A percentile compares a stretch with the other conserved stretches of the same genome.
Evolutionary conservation across 169 alveolate genomes (phyloP).

Genomic region (Cryptosporidium ubiquitum): DNA sequence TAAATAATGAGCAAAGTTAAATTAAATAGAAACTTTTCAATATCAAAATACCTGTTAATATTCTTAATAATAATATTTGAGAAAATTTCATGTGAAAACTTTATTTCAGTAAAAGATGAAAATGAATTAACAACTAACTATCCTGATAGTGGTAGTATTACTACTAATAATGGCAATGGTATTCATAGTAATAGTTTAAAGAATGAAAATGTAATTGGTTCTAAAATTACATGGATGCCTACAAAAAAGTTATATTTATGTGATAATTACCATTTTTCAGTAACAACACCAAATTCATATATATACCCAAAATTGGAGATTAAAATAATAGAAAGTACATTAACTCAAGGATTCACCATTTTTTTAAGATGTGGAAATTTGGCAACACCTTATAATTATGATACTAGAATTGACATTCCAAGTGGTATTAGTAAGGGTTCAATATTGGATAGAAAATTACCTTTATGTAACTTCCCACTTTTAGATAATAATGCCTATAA

Average conservation of each 20-base stretch:
- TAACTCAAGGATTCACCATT: constrained; percentile 54
- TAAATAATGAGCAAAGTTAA: not conserved
- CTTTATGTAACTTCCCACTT: constrained; percentile 40
- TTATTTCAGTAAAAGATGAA: not conserved
- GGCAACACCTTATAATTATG: constrained; percentile 69
- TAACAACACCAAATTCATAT: constrained; percentile 41
- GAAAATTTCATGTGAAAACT: not conserved
- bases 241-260: constrained; percentile 58
- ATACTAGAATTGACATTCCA: constrained; percentile 53
- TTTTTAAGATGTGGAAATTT: constrained; percentile 49
- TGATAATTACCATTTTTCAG: constrained; percentile 62
- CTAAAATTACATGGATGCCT: constrained; percentile 50
- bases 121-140: not conserved
- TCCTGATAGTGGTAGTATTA: no score
- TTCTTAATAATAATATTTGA: no score
- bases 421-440: constrained; percentile 38
- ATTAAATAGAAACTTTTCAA: no score
- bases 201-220: not conserved
- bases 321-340: constrained; percentile 23
- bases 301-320: constrained; percentile 59
- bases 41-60: no score
- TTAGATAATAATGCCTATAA: constrained; percentile 50
- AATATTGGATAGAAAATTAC: constrained; percentile 19
- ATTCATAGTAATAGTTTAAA: not conserved
- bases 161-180: not conserved